Conservation (phyloP, 768 basidiomycete genomes). For the Nidula microcarpa region DNA sequence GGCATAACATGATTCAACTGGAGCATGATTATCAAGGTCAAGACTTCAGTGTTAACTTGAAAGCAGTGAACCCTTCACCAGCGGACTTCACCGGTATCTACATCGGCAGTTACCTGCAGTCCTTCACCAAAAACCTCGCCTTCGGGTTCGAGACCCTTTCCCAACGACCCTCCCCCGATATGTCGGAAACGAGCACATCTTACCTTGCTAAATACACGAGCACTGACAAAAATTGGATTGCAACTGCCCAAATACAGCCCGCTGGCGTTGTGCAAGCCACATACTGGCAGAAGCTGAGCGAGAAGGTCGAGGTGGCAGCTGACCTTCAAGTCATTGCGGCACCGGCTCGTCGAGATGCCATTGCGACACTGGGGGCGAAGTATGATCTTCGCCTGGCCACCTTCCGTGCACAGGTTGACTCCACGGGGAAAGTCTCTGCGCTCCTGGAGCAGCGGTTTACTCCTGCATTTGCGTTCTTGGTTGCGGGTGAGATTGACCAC, state of each 20-base stretch:
- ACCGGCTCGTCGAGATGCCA: slow-evolving; percentile 80
- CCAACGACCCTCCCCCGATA: slow-evolving; percentile 73
- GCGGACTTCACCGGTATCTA: slow-evolving; percentile 88
- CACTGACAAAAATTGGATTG: slow-evolving; percentile 79
- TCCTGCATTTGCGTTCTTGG: slow-evolving; percentile 90
- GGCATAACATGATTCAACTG: slow-evolving; percentile 88
- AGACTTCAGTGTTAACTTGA: slow-evolving; percentile 83
- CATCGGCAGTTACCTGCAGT: slow-evolving; percentile 89
- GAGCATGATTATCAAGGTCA: slow-evolving; percentile 92
- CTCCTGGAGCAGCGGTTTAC: slow-evolving; percentile 94
- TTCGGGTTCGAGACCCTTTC: slow-evolving; percentile 82
- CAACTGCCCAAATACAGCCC: slow-evolving; percentile 86
- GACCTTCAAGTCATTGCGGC: slow-evolving; percentile 83
- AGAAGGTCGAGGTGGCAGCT: slow-evolving; percentile 96
- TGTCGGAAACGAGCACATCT: slow-evolving; percentile 67
- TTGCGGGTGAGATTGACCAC: slow-evolving; percentile 98
- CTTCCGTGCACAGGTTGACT: slow-evolving; percentile 93
- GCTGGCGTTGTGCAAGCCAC: slow-evolving; percentile 84
- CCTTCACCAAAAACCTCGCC: slow-evolving; percentile 85
- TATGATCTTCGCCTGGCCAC: slow-evolving; percentile 93
- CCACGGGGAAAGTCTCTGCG: slow-evolving; percentile 92
- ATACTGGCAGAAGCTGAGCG: slow-evolving; percentile 94
- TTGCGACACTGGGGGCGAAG: slow-evolving; percentile 93
- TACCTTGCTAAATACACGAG: slow-evolving; percentile 81
- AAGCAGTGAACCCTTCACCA: slow-evolving; percentile 89